Conservation (phyloP, 75 land plant species). For the Ceratopteris richardii region DNA sequence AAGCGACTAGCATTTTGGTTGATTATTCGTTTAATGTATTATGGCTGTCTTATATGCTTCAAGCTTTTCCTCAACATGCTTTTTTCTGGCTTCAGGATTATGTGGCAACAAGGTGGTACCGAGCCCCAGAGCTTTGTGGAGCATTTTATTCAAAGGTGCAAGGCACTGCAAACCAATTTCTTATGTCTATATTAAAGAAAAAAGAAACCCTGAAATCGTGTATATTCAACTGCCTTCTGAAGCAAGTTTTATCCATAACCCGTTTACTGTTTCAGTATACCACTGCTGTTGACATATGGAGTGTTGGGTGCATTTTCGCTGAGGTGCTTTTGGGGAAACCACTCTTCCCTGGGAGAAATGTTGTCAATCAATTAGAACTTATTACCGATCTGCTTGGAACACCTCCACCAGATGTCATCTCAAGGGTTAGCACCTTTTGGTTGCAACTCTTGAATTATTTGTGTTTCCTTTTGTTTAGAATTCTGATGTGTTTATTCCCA, state of each 20-base stretch:
- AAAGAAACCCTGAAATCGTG: too few species aligned
- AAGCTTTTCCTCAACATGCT: background rate
- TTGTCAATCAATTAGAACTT: constrained; percentile 69
- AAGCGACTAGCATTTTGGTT: background rate
- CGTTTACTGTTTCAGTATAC: constrained; percentile 49
- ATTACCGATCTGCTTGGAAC: constrained; percentile 75
- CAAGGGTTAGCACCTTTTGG: constrained; percentile 39
- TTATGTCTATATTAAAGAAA: background rate
- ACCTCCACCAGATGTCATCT: constrained; percentile 49
- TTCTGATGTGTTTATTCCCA: constrained; percentile 6
- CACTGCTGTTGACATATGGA: constrained; percentile 83
- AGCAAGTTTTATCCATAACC: background rate
- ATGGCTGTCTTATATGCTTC: background rate
- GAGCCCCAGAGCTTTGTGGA: constrained; percentile 83
- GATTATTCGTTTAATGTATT: background rate
- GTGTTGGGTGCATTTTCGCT: constrained; percentile 85
- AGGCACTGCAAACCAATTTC: background rate
- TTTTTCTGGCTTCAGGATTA: constrained; percentile 41
- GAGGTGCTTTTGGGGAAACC: constrained; percentile 73
- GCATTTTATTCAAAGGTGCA: constrained; percentile 75
- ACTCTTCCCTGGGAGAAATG: constrained; percentile 76
- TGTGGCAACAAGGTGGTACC: constrained; percentile 84
- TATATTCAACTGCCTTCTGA: background rate
- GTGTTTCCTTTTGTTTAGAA: background rate
- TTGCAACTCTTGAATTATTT: background rate